Evolutionary conservation across 129 eudicot species (phyloP).

Genomic region (Chrysanthemum seticuspe): DNA sequence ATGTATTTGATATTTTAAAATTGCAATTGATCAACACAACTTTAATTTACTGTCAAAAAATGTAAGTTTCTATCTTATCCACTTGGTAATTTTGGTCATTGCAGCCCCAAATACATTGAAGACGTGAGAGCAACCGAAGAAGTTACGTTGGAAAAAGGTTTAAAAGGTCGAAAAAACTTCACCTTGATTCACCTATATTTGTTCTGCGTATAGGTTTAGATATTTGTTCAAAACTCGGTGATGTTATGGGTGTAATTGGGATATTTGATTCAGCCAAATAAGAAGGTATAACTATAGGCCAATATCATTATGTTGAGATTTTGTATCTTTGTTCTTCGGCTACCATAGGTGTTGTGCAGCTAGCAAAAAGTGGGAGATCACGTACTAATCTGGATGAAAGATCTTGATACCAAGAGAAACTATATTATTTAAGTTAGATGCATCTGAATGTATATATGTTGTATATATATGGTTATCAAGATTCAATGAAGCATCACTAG

Average conservation of each 20-base stretch:
- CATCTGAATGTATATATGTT: too few species aligned
- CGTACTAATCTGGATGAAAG: constrained; percentile 33
- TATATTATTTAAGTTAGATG: too few species aligned
- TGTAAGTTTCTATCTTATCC: too few species aligned
- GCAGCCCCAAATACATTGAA: too few species aligned
- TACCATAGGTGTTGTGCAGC: constrained; percentile 73
- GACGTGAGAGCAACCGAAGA: too few species aligned
- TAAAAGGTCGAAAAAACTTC: constrained; percentile 42
- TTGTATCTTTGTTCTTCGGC: constrained; percentile 93
- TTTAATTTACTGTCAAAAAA: too few species aligned
- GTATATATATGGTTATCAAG: too few species aligned
- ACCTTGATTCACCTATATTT: constrained; percentile 40
- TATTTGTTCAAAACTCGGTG: constrained; percentile 78
- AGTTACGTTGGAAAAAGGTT: constrained; percentile 30
- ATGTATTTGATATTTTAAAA: too few species aligned
- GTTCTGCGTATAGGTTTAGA: constrained; percentile 59
- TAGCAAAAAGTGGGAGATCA: constrained; percentile 68
- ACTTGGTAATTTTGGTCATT: too few species aligned
- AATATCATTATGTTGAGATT: constrained; percentile 74
- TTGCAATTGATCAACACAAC: too few species aligned
- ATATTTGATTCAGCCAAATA: constrained; percentile 67
- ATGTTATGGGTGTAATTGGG: constrained; percentile 69
- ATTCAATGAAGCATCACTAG: too few species aligned
- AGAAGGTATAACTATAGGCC: constrained; percentile 56
- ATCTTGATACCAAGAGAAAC: not conserved